Conservation (phyloP, 768 basidiomycete genomes). For the Hypholoma sublateritium region DNA sequence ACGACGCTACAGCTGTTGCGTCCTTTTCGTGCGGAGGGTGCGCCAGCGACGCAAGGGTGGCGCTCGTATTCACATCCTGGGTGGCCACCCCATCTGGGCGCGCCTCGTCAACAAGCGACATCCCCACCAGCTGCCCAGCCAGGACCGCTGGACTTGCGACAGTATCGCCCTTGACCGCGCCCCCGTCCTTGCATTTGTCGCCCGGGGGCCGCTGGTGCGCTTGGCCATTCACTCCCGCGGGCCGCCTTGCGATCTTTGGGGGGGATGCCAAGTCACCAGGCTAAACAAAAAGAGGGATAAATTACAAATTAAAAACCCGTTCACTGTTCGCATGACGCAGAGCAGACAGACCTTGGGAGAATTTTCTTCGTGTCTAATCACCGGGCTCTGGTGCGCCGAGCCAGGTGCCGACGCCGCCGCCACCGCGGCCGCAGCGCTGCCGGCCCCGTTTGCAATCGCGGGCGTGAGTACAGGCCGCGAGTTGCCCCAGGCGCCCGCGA, state of each 20-base stretch:
- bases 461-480: slow-evolving; percentile 51
- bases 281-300: slow-evolving; percentile 9
- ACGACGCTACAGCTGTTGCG: slow-evolving; percentile 9
- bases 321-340: not conserved
- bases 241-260: slow-evolving; percentile 20
- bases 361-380: slow-evolving; percentile 17
- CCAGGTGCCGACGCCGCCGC: not conserved
- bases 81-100: slow-evolving; percentile 1
- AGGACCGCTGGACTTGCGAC: slow-evolving; percentile 11
- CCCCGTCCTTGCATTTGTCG: slow-evolving; percentile 17
- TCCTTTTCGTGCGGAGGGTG: not conserved
- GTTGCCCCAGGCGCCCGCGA: slow-evolving; percentile 73
- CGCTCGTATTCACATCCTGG: not conserved
- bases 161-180: slow-evolving; percentile 5
- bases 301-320: not conserved
- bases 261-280: slow-evolving; percentile 19
- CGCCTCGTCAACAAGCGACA: slow-evolving; percentile 19
- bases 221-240: slow-evolving; percentile 16
- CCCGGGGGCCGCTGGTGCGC: slow-evolving; percentile 14
- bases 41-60: slow-evolving; percentile 2
- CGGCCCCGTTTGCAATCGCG: slow-evolving; percentile 22
- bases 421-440: slow-evolving; percentile 7
- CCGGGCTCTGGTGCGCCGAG: not conserved
- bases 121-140: slow-evolving; percentile 20
- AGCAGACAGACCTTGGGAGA: slow-evolving; percentile 17